A percentile compares a stretch with the other conserved stretches of the same genome.
These are phyloP conservation scores for Fraxinus albicans DNA, from an alignment of 305 asterid genomes.

Conservation along the genomic window DNA sequence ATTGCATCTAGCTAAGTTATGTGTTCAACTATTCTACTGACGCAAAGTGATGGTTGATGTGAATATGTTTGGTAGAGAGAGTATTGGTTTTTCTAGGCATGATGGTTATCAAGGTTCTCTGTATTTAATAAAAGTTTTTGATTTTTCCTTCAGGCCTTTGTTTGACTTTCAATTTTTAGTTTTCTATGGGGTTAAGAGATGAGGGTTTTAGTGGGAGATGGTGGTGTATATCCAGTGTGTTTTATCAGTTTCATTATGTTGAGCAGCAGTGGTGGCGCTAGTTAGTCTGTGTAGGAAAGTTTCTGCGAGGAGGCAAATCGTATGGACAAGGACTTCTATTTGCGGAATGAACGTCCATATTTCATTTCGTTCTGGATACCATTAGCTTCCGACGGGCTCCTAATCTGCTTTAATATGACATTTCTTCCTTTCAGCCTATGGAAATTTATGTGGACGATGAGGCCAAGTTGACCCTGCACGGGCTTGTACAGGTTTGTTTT, in stretches of 20 bases:
- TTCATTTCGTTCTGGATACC: conserved; percentile 61
- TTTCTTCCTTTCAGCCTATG: conserved; percentile 79
- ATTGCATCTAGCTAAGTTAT: conserved; percentile 27
- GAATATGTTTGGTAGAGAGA: conserved; percentile 16
- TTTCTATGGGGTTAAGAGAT: conserved; percentile 3
- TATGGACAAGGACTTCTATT: conserved; percentile 44
- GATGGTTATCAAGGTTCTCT: not conserved
- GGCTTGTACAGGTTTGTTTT: conserved; percentile 79
- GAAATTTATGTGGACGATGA: conserved; percentile 93
- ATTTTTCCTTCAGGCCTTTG: conserved; percentile 3
- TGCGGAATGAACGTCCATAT: conserved; percentile 37
- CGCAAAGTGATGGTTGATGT: conserved; percentile 24
- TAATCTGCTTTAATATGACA: conserved; percentile 50
- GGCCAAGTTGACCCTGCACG: conserved; percentile 93
- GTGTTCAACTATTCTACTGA: conserved; percentile 25
- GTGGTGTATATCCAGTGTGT: conserved; percentile 5
- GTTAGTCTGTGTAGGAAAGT: conserved; percentile 27
- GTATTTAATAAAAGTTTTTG: not conserved
- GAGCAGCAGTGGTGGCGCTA: conserved; percentile 25
- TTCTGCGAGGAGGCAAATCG: conserved; percentile 42
- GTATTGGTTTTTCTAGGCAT: conserved; percentile 28
- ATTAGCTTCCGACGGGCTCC: conserved; percentile 53
- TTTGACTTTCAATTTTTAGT: not conserved
- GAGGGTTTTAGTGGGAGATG: conserved; percentile 9
- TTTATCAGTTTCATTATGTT: conserved; percentile 11